Conservation (phyloP, 441 rosid genomes). For the Gossypium davidsonii region DNA sequence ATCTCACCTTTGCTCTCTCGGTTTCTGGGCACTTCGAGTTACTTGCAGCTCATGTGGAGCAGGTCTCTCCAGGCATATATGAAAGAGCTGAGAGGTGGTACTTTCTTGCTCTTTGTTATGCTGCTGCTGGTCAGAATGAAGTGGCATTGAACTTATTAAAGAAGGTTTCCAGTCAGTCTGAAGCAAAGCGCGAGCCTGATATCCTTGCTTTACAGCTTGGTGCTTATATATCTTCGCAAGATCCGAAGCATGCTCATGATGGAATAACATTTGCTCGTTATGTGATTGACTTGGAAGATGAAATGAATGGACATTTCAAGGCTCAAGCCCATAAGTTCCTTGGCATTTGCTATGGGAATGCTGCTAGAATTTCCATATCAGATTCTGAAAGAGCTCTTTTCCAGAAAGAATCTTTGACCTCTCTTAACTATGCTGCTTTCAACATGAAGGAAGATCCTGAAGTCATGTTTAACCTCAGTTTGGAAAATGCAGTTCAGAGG, state of each 20-base stretch:
- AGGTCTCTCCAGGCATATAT: constrained; percentile 62
- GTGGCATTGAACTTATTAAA: constrained; percentile 64
- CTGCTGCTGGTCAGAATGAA: constrained; percentile 65
- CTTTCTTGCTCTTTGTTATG: constrained; percentile 76
- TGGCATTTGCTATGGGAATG: constrained; percentile 73
- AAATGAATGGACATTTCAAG: constrained; percentile 40
- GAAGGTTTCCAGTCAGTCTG: constrained; percentile 58
- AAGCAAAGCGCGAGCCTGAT: constrained; percentile 53
- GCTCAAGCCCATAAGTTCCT: constrained; percentile 63
- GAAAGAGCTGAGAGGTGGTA: constrained; percentile 76
- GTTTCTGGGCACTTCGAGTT: constrained; percentile 57
- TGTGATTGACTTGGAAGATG: constrained; percentile 35
- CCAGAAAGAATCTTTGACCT: constrained; percentile 55
- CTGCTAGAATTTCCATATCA: constrained; percentile 61
- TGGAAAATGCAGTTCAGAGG: constrained; percentile 80
- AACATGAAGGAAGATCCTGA: constrained; percentile 49
- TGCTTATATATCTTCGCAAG: constrained; percentile 66
- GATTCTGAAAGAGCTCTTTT: constrained; percentile 57
- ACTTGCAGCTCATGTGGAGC: constrained; percentile 68
- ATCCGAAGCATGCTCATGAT: constrained; percentile 48
- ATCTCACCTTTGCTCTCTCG: constrained; percentile 70
- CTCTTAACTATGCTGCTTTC: constrained; percentile 52
- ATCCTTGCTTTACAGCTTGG: constrained; percentile 59
- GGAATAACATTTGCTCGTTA: constrained; percentile 59
- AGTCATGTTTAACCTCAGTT: constrained; percentile 45